Base-by-base conservation (phyloP, 208 protist genomes). In the Herpetomonas samuelpessoai region DNA sequence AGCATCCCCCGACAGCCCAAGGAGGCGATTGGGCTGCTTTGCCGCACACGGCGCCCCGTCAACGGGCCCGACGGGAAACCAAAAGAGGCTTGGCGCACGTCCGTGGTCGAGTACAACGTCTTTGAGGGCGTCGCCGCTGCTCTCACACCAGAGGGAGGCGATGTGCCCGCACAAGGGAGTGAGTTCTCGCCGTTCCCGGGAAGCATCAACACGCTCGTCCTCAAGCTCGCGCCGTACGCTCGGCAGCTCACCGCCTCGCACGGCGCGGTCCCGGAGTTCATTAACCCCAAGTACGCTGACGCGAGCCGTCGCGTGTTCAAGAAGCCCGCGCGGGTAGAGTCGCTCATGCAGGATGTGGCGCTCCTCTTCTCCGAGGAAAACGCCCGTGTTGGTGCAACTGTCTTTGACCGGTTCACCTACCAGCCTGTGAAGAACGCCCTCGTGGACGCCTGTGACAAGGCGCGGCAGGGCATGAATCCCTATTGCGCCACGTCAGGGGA, bases 261-360 rank as follows among this genome's bases (percentile, higher is more conserved):
- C 49, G 89, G 91, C 22, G 38, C 35, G 2, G 88, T 98, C 26
- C 91, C 92, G 2, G 93, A 98, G 79, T 98, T 98, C 69, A 95
- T 97, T 59, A 98, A 98, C 71, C 92, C 93, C 24, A 98, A 98
- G 60, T 97, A 91, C 65, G 65, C 68, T 7, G 85, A 95, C 50
- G 76, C 57, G 0, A 71, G 57, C 10, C 74, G 72, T 28, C 75
- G 58, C 19, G 25, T 30, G 21, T 96, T 97, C 62, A 84, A 79
- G 46, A 85, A 83, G 35, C 89, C 92, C 2, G 85, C 86, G 16
- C 83, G 92, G 22, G 65, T 97, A 14, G 92, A 97, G 68, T 93
- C 86, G 12, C 80, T 97, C 12, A 96, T 97, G 89, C 92, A 97
- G 68, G 92, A 96, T 66, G 62, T 90, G 44, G 79, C 86, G 1